Conservation (phyloP, 176 grass and related monocot species). For the Lolium multiflorum region DNA sequence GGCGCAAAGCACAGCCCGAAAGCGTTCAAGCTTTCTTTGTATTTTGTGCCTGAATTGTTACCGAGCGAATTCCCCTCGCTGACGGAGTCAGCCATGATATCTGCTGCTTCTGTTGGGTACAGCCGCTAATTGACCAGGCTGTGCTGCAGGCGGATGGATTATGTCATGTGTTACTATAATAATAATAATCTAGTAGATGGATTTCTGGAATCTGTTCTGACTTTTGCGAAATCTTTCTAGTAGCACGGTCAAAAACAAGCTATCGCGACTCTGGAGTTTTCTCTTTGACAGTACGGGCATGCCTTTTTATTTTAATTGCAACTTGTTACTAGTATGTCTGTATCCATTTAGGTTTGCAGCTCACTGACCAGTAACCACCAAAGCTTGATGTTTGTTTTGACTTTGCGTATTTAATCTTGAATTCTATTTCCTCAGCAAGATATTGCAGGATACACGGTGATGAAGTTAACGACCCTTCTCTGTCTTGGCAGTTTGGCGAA, state of each 20-base stretch:
- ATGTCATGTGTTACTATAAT: slow-evolving; percentile 24
- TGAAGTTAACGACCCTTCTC: slow-evolving; percentile 6
- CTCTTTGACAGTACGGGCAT: slow-evolving; percentile 9
- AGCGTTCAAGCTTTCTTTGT: not conserved
- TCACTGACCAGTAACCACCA: not conserved
- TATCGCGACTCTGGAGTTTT: slow-evolving; percentile 21
- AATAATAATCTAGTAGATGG: not conserved
- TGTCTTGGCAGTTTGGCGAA: slow-evolving; percentile 68
- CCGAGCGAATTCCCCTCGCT: not conserved
- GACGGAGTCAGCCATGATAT: not conserved
- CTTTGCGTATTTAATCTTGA: not conserved
- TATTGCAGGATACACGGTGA: not conserved
- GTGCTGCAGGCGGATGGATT: slow-evolving; percentile 25
- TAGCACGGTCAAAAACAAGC: slow-evolving; percentile 12
- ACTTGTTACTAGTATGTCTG: not conserved
- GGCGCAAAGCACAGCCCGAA: too few relatives aligned
- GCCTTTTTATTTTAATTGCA: slow-evolving; percentile 4
- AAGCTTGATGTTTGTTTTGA: slow-evolving; percentile 10
- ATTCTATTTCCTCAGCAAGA: not conserved
- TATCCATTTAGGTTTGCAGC: not conserved
- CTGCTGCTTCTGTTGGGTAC: slow-evolving; percentile 15
- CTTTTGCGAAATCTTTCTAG: slow-evolving; percentile 1
- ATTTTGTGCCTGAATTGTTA: not conserved
- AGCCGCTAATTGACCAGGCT: slow-evolving; percentile 27
- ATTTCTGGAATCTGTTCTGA: slow-evolving; percentile 27